phyloP scores from a whole-genome alignment of 164 flowering plant species.

The Stephania yunnanensis region DNA sequence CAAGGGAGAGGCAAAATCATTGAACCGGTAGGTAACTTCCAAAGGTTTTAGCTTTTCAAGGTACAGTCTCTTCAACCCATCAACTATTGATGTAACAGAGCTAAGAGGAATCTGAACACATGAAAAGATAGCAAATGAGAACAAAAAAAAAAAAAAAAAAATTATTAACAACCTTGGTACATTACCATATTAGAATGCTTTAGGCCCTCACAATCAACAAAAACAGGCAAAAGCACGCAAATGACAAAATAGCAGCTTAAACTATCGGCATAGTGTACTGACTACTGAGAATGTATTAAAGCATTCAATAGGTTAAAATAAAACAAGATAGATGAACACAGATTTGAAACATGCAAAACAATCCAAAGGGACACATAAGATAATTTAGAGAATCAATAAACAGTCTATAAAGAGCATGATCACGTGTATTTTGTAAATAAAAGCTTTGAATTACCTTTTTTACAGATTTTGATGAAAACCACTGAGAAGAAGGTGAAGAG shows the following conservation, averaged over 20 bases:
- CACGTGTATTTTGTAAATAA: no score
- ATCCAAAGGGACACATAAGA: no score
- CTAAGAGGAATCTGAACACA: constrained; percentile 39
- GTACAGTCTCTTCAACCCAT: constrained; percentile 89
- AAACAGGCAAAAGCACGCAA: background rate
- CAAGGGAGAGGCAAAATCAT: constrained; percentile 87
- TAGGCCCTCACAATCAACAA: background rate
- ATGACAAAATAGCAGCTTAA: background rate
- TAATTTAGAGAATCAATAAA: no score
- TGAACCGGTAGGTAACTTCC: constrained; percentile 74
- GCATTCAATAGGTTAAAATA: no score
- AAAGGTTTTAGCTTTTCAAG: constrained; percentile 85
- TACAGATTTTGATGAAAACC: constrained; percentile 78
- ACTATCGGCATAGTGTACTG: no score
- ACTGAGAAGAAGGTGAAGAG: constrained; percentile 45
- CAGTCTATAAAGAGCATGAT: no score
- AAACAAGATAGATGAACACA: no score
- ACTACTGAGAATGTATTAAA: no score
- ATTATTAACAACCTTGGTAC: background rate
- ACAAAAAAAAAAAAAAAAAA: background rate
- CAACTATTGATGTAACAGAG: constrained; percentile 84
- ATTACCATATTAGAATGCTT: background rate
- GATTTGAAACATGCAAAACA: no score
- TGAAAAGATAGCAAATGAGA: background rate
- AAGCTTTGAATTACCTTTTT: constrained; percentile 52